These are phyloP conservation scores for Crithidia sp. DNA, from an alignment of 208 protist genomes.

Conservation along the genomic window DNA sequence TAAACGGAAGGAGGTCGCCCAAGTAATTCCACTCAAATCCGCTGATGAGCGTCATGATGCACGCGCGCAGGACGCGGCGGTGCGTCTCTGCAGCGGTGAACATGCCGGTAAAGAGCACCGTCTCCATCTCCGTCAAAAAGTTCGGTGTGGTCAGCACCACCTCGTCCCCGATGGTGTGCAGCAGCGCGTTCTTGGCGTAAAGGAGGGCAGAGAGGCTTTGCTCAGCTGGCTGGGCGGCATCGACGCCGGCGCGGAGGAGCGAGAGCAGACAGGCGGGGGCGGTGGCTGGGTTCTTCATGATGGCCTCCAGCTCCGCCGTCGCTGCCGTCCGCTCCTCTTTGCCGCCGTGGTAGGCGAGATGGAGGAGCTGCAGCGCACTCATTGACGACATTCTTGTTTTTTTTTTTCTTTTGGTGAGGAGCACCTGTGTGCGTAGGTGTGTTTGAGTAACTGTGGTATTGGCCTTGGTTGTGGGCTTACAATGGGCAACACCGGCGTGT, in stretches of 20 bases:
- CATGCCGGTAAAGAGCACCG: constrained; percentile 65
- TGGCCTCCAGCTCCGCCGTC: constrained; percentile 64
- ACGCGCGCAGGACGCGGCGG: constrained; percentile 65
- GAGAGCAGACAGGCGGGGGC: constrained; percentile 57
- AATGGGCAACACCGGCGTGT: too few species aligned
- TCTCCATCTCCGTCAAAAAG: constrained; percentile 65
- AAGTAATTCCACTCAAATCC: constrained; percentile 87
- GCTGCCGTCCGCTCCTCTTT: constrained; percentile 76
- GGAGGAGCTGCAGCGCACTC: constrained; percentile 72
- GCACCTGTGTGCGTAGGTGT: too few species aligned
- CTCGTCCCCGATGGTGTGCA: constrained; percentile 66
- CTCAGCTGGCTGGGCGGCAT: constrained; percentile 49
- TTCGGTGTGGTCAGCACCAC: constrained; percentile 33
- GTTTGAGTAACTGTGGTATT: too few species aligned
- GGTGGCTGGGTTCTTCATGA: constrained; percentile 43
- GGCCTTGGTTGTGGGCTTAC: too few species aligned
- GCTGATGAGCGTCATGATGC: constrained; percentile 68
- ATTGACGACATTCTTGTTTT: constrained; percentile 28
- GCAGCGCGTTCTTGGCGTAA: constrained; percentile 85
- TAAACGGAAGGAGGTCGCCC: constrained; percentile 63
- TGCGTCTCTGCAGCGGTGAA: constrained; percentile 62
- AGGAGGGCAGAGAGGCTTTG: constrained; percentile 83
- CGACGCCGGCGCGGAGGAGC: constrained; percentile 64
- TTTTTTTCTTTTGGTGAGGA: neutral
- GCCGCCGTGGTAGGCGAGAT: constrained; percentile 75